These are phyloP conservation scores for Penicillium dipodomyicola DNA, from an alignment of 495 filamentous ascomycete genomes.

Conservation along the genomic window DNA sequence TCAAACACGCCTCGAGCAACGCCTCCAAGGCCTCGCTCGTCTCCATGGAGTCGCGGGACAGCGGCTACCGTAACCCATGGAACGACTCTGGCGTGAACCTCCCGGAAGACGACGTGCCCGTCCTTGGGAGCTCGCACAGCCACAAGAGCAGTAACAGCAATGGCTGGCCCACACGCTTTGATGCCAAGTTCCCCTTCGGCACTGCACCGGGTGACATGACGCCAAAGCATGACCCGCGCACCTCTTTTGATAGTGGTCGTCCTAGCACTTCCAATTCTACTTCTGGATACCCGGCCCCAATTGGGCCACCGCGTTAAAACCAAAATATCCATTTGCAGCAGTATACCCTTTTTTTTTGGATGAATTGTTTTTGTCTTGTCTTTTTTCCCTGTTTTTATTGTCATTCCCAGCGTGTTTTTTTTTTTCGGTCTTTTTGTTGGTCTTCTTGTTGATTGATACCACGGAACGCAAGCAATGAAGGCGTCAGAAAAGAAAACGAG, in stretches of 20 bases:
- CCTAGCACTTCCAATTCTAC: conserved; percentile 92
- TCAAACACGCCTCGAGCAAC: conserved; percentile 90
- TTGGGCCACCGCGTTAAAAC: conserved; percentile 78
- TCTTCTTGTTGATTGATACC: conserved; percentile 43
- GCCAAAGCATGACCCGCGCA: conserved; percentile 74
- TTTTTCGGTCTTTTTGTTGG: conserved; percentile 23
- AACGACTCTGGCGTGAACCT: conserved; percentile 95
- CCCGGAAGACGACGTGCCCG: conserved; percentile 73
- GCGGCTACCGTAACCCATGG: conserved; percentile 94
- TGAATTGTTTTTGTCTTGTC: conserved; percentile 21
- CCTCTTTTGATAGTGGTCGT: conserved; percentile 85
- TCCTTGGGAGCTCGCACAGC: conserved; percentile 56
- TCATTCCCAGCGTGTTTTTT: conserved; percentile 16
- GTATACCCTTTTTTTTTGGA: conserved; percentile 51
- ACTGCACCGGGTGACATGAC: conserved; percentile 76
- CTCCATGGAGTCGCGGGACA: conserved; percentile 87
- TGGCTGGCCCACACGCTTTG: conserved; percentile 61
- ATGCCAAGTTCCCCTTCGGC: conserved; percentile 64
- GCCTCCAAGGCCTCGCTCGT: conserved; percentile 92
- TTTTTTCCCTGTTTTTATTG: conserved; percentile 19
- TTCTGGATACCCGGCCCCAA: conserved; percentile 90
- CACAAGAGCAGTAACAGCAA: conserved; percentile 59
- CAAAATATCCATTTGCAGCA: conserved; percentile 58
- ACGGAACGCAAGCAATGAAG: conserved; percentile 40
- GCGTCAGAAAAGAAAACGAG: conserved; percentile 36